Base-by-base conservation (phyloP, 805 yeast genomes). In the Candida peoriensis region DNA sequence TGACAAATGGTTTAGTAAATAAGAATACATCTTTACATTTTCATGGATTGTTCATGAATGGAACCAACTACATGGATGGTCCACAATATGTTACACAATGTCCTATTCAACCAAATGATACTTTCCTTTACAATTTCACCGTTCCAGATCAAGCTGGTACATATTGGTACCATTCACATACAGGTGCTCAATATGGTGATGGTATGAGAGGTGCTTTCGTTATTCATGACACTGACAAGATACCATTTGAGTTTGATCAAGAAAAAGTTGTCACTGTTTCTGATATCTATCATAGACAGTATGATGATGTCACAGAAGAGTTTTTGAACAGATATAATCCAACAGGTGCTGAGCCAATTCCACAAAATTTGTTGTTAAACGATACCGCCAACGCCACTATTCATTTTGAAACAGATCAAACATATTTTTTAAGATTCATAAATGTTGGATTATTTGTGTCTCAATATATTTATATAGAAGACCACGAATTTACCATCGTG, bases 151-250 rank as follows among this genome's bases (percentile, higher is more conserved):
- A 83, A 55, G 75, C 64, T 4, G 94, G 94, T 33, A 72, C 86
- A n/a, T 83, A 67, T 59, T 83, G 94, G 94, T 83, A 82, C 57
- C 94, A 83, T 55, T 77, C 87, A 5, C 94, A 83, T 49, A 67
- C 78, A 24, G 88, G 86, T 0, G 63, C 82, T 11, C 93, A 83
- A 52, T 83, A 83, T 48, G 75, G 82, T 36, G 94, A 83, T 57
- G 94, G 94, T 1, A 59, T 83, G 41, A 67, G 90, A 47, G 88
- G 81, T 1, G 58, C 82, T 26, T 68, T 83, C 38, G 68, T 82
- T 12, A 70, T 83, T 24, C 85, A 79, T 41, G 86, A 79, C 39
- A 52, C 51, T 3, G 57, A 60, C 11, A 57, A 52, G 34, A 28
- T 37, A 14, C 82, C 82, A 1, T 81, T 77, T 44, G 60, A 66